Evolutionary conservation across 2,329 filamentous ascomycete genomes (phyloP).

Genomic region (Cercospora sp.): DNA sequence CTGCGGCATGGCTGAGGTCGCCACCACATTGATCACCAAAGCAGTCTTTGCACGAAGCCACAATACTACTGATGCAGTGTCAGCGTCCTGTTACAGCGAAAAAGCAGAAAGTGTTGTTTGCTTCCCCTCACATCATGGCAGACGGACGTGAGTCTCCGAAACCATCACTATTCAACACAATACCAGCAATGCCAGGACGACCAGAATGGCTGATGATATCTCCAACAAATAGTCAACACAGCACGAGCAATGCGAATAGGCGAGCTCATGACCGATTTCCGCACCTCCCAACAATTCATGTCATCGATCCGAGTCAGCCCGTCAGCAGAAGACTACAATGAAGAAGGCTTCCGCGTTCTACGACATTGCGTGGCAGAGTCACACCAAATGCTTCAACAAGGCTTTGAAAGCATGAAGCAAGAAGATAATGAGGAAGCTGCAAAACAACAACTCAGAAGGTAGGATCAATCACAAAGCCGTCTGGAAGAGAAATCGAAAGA

Average conservation of each 20-base stretch:
- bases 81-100: not conserved
- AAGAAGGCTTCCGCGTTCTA: slow-evolving; percentile 60
- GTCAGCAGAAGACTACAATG: slow-evolving; percentile 57
- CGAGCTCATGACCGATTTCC: slow-evolving; percentile 66
- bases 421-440: slow-evolving; percentile 55
- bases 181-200: not conserved
- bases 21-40: slow-evolving; percentile 5
- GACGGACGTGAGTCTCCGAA: slow-evolving; percentile 52
- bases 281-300: slow-evolving; percentile 61
- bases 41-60: slow-evolving; percentile 5
- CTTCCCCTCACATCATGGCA: slow-evolving; percentile 46
- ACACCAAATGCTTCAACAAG: slow-evolving; percentile 55
- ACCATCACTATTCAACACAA: not conserved
- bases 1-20: slow-evolving; percentile 11
- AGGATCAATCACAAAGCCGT: no score
- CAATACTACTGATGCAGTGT: not conserved
- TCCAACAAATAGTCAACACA: slow-evolving; percentile 57
- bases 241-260: slow-evolving; percentile 63
- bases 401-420: slow-evolving; percentile 44
- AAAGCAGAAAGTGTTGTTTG: not conserved
- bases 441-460: slow-evolving; percentile 58
- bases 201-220: not conserved
- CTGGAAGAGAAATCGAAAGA: no score
- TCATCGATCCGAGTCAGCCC: slow-evolving; percentile 55
- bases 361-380: slow-evolving; percentile 58